phyloP scores from a whole-genome alignment of 1,139 yeast genomes.

The Hyphopichia burtonii region DNA sequence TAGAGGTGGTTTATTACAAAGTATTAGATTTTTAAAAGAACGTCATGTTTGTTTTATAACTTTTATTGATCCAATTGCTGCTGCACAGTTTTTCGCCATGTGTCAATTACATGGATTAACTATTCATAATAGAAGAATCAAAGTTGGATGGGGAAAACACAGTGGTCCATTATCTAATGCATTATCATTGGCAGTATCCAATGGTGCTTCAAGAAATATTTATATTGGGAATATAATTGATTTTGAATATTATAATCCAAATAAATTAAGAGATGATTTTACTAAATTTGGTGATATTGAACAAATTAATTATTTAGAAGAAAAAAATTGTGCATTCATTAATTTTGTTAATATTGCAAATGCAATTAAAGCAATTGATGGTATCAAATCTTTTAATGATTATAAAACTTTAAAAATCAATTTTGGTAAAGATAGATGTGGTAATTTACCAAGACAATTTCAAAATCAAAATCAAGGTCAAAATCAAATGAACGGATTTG shows the following conservation, averaged over 20 bases:
- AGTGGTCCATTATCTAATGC: conserved; percentile 87
- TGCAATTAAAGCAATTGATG: conserved; percentile 78
- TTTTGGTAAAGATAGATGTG: conserved; percentile 92
- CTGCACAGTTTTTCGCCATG: conserved; percentile 90
- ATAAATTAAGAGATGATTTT: conserved; percentile 63
- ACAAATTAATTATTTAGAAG: conserved; percentile 72
- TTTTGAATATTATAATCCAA: conserved; percentile 51
- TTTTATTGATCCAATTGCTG: conserved; percentile 87
- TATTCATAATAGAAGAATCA: conserved; percentile 76
- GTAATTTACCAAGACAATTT: conserved; percentile 67
- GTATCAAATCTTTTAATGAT: conserved; percentile 48
- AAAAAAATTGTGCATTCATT: conserved; percentile 78
- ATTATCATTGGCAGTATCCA: conserved; percentile 81
- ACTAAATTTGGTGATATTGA: conserved; percentile 79
- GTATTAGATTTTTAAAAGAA: conserved; percentile 68
- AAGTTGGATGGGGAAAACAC: conserved; percentile 96
- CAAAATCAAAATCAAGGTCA: conserved; percentile 27
- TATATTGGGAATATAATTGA: conserved; percentile 69
- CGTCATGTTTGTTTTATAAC: conserved; percentile 91
- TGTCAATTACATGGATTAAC: conserved; percentile 79
- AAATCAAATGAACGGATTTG: conserved; percentile 16
- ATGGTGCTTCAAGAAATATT: conserved; percentile 89
- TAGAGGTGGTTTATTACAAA: conserved; percentile 86
- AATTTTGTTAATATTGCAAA: conserved; percentile 79
- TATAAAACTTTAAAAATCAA: conserved; percentile 67